Evolutionary conservation across 1,284 basidiomycete species (phyloP).

Genomic region (Austroboletus niveus): DNA sequence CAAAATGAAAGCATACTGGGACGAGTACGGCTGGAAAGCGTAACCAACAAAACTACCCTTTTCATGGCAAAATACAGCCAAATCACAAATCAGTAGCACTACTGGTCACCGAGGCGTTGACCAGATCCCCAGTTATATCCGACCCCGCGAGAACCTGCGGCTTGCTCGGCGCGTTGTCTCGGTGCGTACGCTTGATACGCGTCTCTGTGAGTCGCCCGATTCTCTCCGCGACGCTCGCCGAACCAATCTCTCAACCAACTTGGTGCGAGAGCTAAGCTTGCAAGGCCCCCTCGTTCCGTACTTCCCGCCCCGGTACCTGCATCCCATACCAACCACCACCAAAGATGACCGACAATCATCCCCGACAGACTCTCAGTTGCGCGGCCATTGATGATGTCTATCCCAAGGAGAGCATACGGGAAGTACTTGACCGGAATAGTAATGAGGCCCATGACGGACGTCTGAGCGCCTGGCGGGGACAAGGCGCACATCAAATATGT

Average conservation of each 20-base stretch:
- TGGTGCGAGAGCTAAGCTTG: constrained; percentile 36
- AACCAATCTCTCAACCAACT: constrained; percentile 38
- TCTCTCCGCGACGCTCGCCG: constrained; percentile 28
- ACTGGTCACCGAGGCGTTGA: constrained; percentile 35
- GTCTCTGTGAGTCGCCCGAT: constrained; percentile 11
- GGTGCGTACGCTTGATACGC: constrained; percentile 28
- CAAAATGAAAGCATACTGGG: constrained; percentile 80
- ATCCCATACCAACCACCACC: constrained; percentile 73
- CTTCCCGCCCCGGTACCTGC: constrained; percentile 30
- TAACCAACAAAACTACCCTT: constrained; percentile 5
- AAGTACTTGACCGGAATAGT: constrained; percentile 70
- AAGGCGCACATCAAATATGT: constrained; percentile 68
- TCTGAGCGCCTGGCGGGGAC: constrained; percentile 61
- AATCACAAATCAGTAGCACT: background rate
- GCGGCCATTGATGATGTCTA: constrained; percentile 72
- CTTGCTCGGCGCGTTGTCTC: constrained; percentile 33
- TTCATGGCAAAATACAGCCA: background rate
- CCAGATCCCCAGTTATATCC: constrained; percentile 45
- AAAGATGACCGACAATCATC: constrained; percentile 72
- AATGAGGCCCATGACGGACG: constrained; percentile 74
- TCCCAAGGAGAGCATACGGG: constrained; percentile 69
- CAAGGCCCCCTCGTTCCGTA: constrained; percentile 26
- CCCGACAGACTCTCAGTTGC: constrained; percentile 66
- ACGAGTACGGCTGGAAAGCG: constrained; percentile 71
- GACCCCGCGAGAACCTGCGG: constrained; percentile 15